Conservation (phyloP, 345 rosid genomes). For the Stellera chamaejasme region DNA sequence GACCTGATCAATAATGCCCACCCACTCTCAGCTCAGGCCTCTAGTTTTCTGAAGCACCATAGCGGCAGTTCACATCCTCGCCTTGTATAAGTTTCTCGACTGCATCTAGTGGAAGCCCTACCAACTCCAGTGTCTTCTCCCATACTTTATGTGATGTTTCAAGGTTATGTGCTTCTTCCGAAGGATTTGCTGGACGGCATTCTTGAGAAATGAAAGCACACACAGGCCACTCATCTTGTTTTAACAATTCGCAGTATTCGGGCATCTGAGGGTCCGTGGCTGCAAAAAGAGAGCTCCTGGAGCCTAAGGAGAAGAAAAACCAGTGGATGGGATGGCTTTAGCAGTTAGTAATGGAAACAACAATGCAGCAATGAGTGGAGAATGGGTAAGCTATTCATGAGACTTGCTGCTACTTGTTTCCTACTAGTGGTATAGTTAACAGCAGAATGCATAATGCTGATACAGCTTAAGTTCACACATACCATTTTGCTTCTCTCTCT, state of each 20-base stretch:
- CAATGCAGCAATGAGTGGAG: no score
- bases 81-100: constrained; percentile 77
- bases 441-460: no score
- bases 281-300: constrained; percentile 81
- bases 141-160: constrained; percentile 63
- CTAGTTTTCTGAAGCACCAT: constrained; percentile 26
- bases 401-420: no score
- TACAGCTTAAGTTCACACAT: no score
- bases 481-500: no score
- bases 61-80: constrained; percentile 44
- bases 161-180: constrained; percentile 81
- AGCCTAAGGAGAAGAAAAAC: constrained; percentile 27
- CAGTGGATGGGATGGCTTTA: no score
- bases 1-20: constrained; percentile 2
- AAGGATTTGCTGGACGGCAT: constrained; percentile 86
- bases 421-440: no score
- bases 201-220: constrained; percentile 93
- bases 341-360: no score
- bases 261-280: constrained; percentile 95
- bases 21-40: constrained; percentile 1
- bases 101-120: constrained; percentile 75
- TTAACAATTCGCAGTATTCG: constrained; percentile 74
- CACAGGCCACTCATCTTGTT: constrained; percentile 84
- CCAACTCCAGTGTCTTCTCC: constrained; percentile 85
- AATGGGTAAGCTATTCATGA: no score